phyloP scores from a whole-genome alignment of 139 green algal genomes.

The Nannochloris sp. region DNA sequence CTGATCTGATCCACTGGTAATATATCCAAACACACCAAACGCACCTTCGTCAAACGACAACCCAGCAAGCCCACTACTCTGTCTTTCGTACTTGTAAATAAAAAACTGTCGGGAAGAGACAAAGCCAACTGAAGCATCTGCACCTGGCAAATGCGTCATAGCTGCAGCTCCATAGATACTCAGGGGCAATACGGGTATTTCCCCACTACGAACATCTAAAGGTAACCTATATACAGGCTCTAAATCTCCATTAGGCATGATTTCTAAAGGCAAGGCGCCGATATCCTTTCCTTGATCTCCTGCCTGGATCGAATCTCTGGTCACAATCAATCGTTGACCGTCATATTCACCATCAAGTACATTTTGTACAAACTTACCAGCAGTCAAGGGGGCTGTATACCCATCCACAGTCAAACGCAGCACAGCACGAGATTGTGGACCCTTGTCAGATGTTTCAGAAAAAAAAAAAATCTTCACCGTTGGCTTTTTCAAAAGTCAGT shows the following conservation, averaged over 20 bases:
- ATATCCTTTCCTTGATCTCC: conserved; percentile 5
- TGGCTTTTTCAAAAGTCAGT: conserved; percentile 30
- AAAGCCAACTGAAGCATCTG: conserved; percentile 18
- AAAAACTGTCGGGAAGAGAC: conserved; percentile 64
- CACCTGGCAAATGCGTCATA: conserved; percentile 44
- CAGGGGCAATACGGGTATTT: conserved; percentile 74
- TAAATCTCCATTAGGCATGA: conserved; percentile 67
- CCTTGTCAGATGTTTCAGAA: conserved; percentile 12
- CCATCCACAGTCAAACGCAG: conserved; percentile 59
- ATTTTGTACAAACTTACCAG: conserved; percentile 72
- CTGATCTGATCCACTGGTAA: conserved; percentile 47
- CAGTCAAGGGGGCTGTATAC: conserved; percentile 66
- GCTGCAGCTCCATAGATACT: conserved; percentile 59
- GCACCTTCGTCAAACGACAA: conserved; percentile 84
- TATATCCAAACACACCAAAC: conserved; percentile 79
- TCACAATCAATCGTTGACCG: conserved; percentile 15
- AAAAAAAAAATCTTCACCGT: conserved; percentile 8
- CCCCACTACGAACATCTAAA: conserved; percentile 68
- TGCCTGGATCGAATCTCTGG: conserved; percentile 14
- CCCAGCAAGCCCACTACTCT: conserved; percentile 53
- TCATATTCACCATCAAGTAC: conserved; percentile 60
- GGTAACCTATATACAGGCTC: conserved; percentile 68
- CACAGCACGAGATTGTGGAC: conserved; percentile 17
- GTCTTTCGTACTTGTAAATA: conserved; percentile 71
- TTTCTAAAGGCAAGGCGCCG: conserved; percentile 66